phyloP scores from a whole-genome alignment of 371 early-diverging fungal species.

The Scutellospora calospora region DNA sequence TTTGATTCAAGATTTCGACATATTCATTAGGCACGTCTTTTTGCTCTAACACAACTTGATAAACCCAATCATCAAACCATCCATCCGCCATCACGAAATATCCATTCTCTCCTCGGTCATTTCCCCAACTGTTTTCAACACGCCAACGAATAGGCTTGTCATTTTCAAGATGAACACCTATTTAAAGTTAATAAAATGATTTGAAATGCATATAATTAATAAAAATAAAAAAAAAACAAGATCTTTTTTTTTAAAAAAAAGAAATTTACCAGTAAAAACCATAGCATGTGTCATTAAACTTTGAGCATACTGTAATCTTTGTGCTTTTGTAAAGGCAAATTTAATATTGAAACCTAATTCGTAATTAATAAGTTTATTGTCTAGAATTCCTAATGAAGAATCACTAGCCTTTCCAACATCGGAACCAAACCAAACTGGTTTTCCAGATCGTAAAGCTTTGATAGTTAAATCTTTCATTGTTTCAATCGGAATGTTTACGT shows the following conservation, averaged over 20 bases:
- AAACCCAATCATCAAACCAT: slow-evolving; percentile 85
- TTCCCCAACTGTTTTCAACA: slow-evolving; percentile 85
- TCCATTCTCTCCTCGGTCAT: slow-evolving; percentile 74
- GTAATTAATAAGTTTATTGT: slow-evolving; percentile 73
- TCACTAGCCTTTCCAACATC: slow-evolving; percentile 76
- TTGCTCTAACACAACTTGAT: slow-evolving; percentile 82
- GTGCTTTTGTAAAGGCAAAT: slow-evolving; percentile 72
- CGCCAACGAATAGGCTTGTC: slow-evolving; percentile 77
- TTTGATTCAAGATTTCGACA: slow-evolving; percentile 67
- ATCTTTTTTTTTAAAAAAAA: not conserved
- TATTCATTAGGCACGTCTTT: slow-evolving; percentile 64
- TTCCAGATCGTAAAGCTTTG: slow-evolving; percentile 64
- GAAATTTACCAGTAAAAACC: slow-evolving; percentile 70
- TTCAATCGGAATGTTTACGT: slow-evolving; percentile 69
- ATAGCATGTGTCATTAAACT: slow-evolving; percentile 87
- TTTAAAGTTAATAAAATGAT: not conserved
- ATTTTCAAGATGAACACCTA: slow-evolving; percentile 73
- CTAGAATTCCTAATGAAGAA: slow-evolving; percentile 68
- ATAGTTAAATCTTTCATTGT: slow-evolving; percentile 71
- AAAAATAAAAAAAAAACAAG: not conserved
- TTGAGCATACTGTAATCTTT: slow-evolving; percentile 79
- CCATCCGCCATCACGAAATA: slow-evolving; percentile 82
- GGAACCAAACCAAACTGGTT: slow-evolving; percentile 87
- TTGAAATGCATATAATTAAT: not conserved
- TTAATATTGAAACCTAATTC: slow-evolving; percentile 72